These are phyloP conservation scores for Kwoniella heveanensis DNA, from an alignment of 768 basidiomycete genomes.

Conservation along the genomic window DNA sequence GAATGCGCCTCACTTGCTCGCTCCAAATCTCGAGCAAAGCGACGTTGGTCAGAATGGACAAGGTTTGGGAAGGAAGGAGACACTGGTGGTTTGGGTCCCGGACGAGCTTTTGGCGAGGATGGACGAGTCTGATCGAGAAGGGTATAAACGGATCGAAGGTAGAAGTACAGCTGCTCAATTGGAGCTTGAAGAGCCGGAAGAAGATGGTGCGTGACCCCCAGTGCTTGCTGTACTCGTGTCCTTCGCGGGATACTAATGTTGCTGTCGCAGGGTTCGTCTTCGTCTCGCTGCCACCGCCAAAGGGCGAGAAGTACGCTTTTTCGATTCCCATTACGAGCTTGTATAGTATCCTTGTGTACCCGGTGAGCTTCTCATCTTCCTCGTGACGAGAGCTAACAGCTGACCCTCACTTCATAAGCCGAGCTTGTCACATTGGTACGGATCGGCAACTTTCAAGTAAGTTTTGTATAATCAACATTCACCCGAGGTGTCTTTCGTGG, in stretches of 20 bases:
- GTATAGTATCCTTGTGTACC: constrained; percentile 82
- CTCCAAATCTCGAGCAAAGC: constrained; percentile 29
- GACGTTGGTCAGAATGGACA: constrained; percentile 23
- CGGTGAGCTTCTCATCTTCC: constrained; percentile 62
- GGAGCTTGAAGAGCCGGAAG: constrained; percentile 37
- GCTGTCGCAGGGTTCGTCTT: constrained; percentile 69
- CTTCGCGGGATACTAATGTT: not conserved
- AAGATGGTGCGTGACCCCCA: constrained; percentile 28
- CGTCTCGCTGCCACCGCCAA: constrained; percentile 77
- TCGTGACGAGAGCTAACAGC: not conserved
- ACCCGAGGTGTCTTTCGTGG: no score
- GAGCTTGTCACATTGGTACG: constrained; percentile 46
- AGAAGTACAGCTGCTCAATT: constrained; percentile 56
- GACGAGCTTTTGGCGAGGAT: constrained; percentile 79
- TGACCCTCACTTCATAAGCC: constrained; percentile 29
- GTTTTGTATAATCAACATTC: no score
- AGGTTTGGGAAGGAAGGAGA: constrained; percentile 63
- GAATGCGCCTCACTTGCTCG: constrained; percentile 13
- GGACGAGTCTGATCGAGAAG: constrained; percentile 82
- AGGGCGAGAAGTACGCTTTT: constrained; percentile 90
- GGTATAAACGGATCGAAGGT: constrained; percentile 82
- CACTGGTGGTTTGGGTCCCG: constrained; percentile 88
- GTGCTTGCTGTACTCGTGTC: not conserved
- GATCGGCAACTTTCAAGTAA: constrained; percentile 70
- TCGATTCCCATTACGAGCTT: constrained; percentile 88